These are phyloP conservation scores for Globisporangium yorkense DNA, from an alignment of 352 stramenopile species.

Conservation along the genomic window DNA sequence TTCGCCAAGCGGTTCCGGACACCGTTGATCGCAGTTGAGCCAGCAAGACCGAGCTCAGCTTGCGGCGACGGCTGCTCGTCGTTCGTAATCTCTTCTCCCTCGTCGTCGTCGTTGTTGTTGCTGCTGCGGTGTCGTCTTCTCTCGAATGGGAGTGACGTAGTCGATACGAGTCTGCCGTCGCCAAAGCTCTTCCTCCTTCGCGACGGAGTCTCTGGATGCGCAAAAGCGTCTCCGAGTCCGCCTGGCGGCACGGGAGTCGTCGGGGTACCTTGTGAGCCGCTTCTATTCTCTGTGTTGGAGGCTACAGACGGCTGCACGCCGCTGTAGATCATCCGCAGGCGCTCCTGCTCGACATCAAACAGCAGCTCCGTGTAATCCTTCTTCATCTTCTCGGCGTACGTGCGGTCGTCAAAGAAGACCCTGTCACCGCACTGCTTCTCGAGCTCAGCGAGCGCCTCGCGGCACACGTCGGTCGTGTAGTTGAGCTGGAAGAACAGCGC, in stretches of 20 bases:
- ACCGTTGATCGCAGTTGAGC: not conserved
- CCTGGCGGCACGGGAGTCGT: not conserved
- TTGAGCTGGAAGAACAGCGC: constrained; percentile 52
- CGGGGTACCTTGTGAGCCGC: not conserved
- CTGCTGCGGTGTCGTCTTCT: not conserved
- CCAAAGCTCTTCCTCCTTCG: constrained; percentile 2
- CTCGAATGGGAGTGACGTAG: too few species aligned
- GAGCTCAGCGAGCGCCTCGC: constrained; percentile 43
- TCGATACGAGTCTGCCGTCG: not conserved
- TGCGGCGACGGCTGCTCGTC: not conserved
- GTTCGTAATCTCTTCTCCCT: not conserved
- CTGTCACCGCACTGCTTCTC: constrained; percentile 34
- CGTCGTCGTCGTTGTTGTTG: constrained; percentile 5
- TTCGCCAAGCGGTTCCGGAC: constrained; percentile 25
- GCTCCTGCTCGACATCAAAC: constrained; percentile 66
- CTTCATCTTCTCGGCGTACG: constrained; percentile 65
- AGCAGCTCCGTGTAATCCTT: constrained; percentile 74
- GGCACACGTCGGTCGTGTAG: constrained; percentile 34
- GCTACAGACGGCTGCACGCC: constrained; percentile 14
- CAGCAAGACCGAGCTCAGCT: constrained; percentile 1
- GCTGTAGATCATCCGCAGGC: constrained; percentile 55
- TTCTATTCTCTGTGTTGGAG: constrained; percentile 7
- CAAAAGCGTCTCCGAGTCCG: too few species aligned
- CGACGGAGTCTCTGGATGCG: not conserved
- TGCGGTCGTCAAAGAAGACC: constrained; percentile 31